phyloP scores from a whole-genome alignment of 768 basidiomycete species.

The Termitomyces bulborhizus region DNA sequence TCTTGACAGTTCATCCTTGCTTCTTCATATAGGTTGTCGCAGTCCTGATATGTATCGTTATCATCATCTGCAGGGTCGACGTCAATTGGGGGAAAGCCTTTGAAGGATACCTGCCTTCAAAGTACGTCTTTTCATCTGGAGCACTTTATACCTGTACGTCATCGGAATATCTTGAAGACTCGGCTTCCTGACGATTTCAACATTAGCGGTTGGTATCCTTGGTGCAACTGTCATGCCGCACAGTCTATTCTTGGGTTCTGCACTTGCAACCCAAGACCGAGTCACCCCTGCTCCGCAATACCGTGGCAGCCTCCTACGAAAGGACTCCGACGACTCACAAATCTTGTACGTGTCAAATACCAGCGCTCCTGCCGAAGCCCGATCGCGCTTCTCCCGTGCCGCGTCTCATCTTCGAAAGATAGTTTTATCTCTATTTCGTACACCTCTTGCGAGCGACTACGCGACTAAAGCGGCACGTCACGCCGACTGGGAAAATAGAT shows the following conservation, averaged over 20 bases:
- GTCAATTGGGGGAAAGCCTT: constrained; percentile 74
- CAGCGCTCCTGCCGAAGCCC: background rate
- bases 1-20: background rate
- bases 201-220: constrained; percentile 60
- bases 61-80: constrained; percentile 66
- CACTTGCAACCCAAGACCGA: constrained; percentile 79
- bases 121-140: constrained; percentile 46
- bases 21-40: constrained; percentile 43
- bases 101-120: constrained; percentile 59
- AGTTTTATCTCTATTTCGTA: constrained; percentile 28
- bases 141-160: constrained; percentile 61
- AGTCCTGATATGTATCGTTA: constrained; percentile 72
- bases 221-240: constrained; percentile 94
- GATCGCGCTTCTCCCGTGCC: background rate
- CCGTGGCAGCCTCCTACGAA: constrained; percentile 9
- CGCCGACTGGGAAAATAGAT: constrained; percentile 50
- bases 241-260: constrained; percentile 84
- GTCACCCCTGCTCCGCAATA: constrained; percentile 22
- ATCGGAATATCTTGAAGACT: background rate
- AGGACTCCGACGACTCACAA: constrained; percentile 4
- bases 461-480: constrained; percentile 37
- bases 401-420: constrained; percentile 18
- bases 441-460: constrained; percentile 27
- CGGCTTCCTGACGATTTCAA: background rate
- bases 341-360: constrained; percentile 5